phyloP scores from a whole-genome alignment of 768 basidiomycete genomes.

The Lentinus brumalis region DNA sequence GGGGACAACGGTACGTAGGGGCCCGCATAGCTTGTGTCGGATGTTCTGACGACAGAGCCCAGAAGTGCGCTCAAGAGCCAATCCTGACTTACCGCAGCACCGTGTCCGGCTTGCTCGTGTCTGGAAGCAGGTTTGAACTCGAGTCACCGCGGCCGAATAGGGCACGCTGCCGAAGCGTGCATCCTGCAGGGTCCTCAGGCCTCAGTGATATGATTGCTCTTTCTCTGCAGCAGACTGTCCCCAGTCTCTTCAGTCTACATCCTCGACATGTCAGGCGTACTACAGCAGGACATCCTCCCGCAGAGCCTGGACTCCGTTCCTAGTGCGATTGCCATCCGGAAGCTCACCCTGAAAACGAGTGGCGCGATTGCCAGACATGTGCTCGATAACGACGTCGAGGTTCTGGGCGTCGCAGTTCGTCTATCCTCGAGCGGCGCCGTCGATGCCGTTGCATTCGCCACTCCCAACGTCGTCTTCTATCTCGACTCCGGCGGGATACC shows the following conservation, averaged over 20 bases:
- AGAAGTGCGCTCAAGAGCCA: too few relatives aligned
- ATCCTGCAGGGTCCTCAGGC: too few relatives aligned
- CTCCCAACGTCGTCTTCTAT: slow-evolving; percentile 8
- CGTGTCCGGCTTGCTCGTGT: too few relatives aligned
- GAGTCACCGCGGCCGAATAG: too few relatives aligned
- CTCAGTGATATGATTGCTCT: not conserved
- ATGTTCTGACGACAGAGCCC: too few relatives aligned
- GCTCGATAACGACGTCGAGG: not conserved
- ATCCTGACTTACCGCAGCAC: too few relatives aligned
- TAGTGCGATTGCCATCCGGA: not conserved
- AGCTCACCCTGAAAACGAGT: not conserved
- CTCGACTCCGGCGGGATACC: not conserved
- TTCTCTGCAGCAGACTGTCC: not conserved
- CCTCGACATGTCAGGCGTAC: not conserved
- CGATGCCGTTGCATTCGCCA: slow-evolving; percentile 6
- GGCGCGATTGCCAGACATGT: not conserved
- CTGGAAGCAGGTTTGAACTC: too few relatives aligned
- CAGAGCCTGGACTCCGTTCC: not conserved
- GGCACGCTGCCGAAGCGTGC: too few relatives aligned
- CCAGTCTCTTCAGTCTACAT: too few relatives aligned
- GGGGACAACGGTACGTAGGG: too few relatives aligned
- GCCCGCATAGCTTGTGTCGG: too few relatives aligned
- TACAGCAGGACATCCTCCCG: not conserved
- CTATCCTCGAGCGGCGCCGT: slow-evolving; percentile 12
- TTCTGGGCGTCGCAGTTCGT: slow-evolving; percentile 18